phyloP scores from a whole-genome alignment of 2,329 filamentous ascomycete species.

The Leptosphaerulina australis region DNA sequence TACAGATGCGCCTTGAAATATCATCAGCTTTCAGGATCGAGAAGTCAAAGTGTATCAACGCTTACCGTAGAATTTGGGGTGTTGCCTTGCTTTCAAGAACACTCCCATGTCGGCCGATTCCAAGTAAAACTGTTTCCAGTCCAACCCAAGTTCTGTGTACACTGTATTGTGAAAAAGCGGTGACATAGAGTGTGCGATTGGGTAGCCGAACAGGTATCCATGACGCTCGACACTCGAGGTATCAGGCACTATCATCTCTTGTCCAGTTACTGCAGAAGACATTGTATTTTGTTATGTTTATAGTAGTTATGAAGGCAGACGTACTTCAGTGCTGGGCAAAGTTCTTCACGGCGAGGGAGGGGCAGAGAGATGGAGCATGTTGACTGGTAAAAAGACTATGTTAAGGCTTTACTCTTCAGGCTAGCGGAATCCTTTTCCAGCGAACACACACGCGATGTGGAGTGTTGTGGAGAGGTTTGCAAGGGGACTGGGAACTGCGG shows the following conservation, averaged over 20 bases:
- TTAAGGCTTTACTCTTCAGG: conserved; percentile 4
- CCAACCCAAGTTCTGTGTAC: conserved; percentile 56
- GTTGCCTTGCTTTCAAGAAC: conserved; percentile 58
- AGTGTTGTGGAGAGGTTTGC: conserved; percentile 15
- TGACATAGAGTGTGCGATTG: conserved; percentile 62
- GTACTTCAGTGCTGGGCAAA: not conserved
- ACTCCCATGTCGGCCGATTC: conserved; percentile 52
- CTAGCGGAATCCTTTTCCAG: conserved; percentile 17
- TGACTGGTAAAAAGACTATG: not conserved
- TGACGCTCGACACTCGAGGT: conserved; percentile 47
- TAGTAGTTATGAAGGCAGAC: not conserved
- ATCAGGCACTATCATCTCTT: conserved; percentile 13
- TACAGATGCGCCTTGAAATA: conserved; percentile 66
- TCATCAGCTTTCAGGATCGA: not conserved
- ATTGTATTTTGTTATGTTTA: conserved; percentile 8
- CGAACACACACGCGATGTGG: conserved; percentile 10
- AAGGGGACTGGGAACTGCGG: not conserved
- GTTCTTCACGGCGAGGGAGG: conserved; percentile 1
- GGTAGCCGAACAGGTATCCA: conserved; percentile 63
- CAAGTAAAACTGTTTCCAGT: conserved; percentile 59
- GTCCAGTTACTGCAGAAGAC: conserved; percentile 4
- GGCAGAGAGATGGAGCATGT: not conserved
- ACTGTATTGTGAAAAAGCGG: conserved; percentile 61
- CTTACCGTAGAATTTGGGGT: conserved; percentile 67
- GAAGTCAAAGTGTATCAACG: not conserved